A percentile compares a stretch with the other conserved stretches of the same genome.
phyloP scores from a whole-genome alignment of 75 land plant species.

The Pinus taeda region DNA sequence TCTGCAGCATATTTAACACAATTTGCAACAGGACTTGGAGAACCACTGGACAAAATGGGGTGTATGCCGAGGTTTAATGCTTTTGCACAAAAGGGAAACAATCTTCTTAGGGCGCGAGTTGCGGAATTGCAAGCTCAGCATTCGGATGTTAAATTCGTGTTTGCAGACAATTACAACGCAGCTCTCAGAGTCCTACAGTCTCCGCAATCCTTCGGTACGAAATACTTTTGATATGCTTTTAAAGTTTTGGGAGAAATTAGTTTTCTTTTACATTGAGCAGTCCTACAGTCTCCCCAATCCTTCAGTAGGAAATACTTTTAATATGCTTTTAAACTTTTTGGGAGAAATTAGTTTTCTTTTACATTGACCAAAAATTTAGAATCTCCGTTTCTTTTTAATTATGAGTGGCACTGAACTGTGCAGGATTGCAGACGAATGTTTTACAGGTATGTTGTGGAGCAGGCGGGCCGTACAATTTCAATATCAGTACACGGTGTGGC shows the following conservation, averaged over 20 bases:
- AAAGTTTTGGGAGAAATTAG: not conserved
- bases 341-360: no score
- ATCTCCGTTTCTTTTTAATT: no score
- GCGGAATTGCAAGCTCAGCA: not conserved
- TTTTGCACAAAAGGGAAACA: not conserved
- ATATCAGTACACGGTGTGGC: slow-evolving; percentile 29
- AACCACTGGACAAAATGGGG: not conserved
- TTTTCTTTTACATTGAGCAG: no score
- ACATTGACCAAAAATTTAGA: no score
- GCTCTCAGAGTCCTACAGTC: not conserved
- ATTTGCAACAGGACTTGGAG: not conserved
- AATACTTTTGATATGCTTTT: not conserved
- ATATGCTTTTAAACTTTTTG: no score
- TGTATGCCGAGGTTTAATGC: not conserved
- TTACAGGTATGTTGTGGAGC: slow-evolving; percentile 50
- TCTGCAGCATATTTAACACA: slow-evolving; percentile 1
- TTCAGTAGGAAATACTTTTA: no score
- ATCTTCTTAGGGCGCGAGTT: not conserved
- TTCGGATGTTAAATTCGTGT: not conserved
- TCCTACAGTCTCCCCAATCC: no score
- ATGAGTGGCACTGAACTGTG: not conserved
- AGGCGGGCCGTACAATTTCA: slow-evolving; percentile 48
- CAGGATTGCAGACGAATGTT: not conserved
- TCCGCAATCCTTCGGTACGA: not conserved
- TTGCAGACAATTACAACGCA: slow-evolving; percentile 4